Percentiles rank a stretch among this genome's conserved stretches.
Evolutionary conservation across 2,329 filamentous ascomycete genomes (phyloP).

Genomic region (Botrytis galanthina): DNA sequence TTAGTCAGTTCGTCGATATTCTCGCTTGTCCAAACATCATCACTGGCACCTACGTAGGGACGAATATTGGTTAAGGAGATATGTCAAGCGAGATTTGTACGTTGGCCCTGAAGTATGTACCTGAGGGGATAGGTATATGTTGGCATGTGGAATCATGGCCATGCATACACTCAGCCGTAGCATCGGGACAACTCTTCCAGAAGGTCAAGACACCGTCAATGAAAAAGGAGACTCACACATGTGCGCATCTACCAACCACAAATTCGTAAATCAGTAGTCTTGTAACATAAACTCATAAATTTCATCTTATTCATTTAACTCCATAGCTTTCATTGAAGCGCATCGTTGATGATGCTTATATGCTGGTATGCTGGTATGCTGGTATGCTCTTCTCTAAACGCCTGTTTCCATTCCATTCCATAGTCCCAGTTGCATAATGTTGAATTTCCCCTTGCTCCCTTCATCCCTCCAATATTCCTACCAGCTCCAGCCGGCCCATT

Average conservation of each 20-base stretch:
- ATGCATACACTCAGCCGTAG: not conserved
- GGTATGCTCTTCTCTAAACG: not conserved
- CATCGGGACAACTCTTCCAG: not conserved
- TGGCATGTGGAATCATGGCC: not conserved
- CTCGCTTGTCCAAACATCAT: not conserved
- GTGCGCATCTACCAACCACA: not conserved
- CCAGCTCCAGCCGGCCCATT: not conserved
- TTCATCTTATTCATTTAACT: slow-evolving; percentile 4
- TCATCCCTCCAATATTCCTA: not conserved
- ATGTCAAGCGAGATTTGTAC: not conserved
- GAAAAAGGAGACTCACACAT: not conserved
- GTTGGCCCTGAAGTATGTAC: not conserved
- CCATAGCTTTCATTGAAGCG: not conserved
- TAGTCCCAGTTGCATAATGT: not conserved
- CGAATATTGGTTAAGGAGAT: not conserved
- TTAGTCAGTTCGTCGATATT: not conserved
- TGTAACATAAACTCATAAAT: not conserved
- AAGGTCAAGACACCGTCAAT: not conserved
- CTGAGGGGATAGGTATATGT: not conserved
- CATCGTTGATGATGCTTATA: not conserved
- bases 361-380: slow-evolving; percentile 4
- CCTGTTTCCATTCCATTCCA: not conserved
- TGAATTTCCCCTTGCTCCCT: not conserved
- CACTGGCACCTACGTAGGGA: not conserved
- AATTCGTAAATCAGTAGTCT: not conserved